A percentile compares a stretch with the other conserved stretches of the same genome.
Evolutionary conservation across 202 grass and related monocot species (phyloP).

Genomic region (Brachypodium distachyon): DNA sequence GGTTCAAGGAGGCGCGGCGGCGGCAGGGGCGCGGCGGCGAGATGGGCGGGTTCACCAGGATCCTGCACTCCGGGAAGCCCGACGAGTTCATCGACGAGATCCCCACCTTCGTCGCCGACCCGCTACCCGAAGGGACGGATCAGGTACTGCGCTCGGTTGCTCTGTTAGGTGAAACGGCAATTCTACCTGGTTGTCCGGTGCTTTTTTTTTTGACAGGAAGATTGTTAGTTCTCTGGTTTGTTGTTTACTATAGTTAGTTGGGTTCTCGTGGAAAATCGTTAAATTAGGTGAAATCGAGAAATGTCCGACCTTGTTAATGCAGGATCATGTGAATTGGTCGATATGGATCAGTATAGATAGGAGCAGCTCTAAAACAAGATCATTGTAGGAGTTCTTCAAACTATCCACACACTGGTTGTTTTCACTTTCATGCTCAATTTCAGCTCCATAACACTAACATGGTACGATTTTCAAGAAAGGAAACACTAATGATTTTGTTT

Average conservation of each 20-base stretch:
- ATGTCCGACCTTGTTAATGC: not conserved
- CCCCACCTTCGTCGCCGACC: slow-evolving; percentile 85
- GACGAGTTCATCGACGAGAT: slow-evolving; percentile 77
- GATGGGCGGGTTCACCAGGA: slow-evolving; percentile 91
- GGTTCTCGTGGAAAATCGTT: not conserved
- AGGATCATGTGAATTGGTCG: not conserved
- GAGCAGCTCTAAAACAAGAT: not conserved
- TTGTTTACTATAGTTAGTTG: not conserved
- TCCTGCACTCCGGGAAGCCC: slow-evolving; percentile 70
- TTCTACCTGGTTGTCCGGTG: not conserved
- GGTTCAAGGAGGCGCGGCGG: slow-evolving; percentile 74
- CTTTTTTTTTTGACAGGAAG: not conserved
- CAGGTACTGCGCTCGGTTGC: slow-evolving; percentile 35
- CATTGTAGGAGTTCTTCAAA: not conserved
- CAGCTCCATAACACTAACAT: not conserved
- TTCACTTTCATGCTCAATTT: not conserved
- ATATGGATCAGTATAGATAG: not conserved
- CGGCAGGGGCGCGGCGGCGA: slow-evolving; percentile 28
- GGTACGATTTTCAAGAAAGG: no score
- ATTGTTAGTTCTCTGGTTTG: not conserved
- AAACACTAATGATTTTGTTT: no score
- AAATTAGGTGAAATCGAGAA: not conserved
- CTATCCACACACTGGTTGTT: not conserved
- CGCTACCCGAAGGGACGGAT: slow-evolving; percentile 55
- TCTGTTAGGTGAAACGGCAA: not conserved